Conservation (phyloP, 1,284 basidiomycete genomes). For the Pseudozyma tsukubaensis region DNA sequence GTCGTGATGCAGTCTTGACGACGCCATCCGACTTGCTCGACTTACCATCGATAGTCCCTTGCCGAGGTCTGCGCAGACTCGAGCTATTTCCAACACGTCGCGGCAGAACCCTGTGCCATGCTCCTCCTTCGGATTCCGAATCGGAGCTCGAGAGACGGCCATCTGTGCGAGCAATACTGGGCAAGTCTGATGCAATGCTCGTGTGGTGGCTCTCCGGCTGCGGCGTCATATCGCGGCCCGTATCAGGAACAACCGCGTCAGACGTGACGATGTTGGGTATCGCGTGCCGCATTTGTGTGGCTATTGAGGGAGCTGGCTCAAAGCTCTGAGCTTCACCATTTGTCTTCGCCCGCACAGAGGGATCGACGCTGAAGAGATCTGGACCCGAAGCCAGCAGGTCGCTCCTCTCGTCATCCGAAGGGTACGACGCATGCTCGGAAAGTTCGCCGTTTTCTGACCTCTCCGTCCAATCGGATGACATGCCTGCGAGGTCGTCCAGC, state of each 20-base stretch:
- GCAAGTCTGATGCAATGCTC: background rate
- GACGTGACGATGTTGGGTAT: background rate
- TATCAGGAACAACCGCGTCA: too few species aligned
- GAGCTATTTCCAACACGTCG: conserved; percentile 34
- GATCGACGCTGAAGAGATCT: conserved; percentile 15
- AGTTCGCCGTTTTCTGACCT: conserved; percentile 45
- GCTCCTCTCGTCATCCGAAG: conserved; percentile 29
- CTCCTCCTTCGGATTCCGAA: conserved; percentile 50
- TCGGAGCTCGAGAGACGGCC: conserved; percentile 38
- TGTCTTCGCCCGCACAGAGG: background rate
- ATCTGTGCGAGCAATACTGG: conserved; percentile 21
- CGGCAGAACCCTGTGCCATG: conserved; percentile 47
- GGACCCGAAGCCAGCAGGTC: conserved; percentile 6
- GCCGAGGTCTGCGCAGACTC: conserved; percentile 30
- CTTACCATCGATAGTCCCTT: conserved; percentile 23
- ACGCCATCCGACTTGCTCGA: conserved; percentile 11
- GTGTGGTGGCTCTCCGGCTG: conserved; percentile 5
- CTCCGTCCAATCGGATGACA: conserved; percentile 55
- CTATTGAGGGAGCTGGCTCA: background rate
- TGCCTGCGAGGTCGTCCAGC: conserved; percentile 33
- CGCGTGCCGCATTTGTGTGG: background rate
- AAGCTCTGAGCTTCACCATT: background rate
- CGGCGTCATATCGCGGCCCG: background rate
- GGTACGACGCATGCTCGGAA: conserved; percentile 28
- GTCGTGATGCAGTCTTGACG: background rate